A percentile compares a stretch with the other conserved stretches of the same genome.
phyloP scores from a whole-genome alignment of 805 yeast genomes.

The Pichia insulana region DNA sequence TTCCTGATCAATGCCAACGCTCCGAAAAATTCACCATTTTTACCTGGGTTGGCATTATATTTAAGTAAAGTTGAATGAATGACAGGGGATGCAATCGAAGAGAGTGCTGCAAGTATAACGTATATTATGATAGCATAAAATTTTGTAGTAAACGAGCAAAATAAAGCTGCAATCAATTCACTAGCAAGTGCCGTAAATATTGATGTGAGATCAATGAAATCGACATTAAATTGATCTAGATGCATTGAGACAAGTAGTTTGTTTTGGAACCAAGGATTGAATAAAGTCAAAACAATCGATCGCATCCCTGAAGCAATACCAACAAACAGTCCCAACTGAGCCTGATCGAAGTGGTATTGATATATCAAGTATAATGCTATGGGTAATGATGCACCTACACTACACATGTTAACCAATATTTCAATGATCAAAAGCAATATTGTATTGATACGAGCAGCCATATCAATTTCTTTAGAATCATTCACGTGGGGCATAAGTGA shows the following conservation, averaged over 20 bases:
- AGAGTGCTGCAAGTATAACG: conserved; percentile 35
- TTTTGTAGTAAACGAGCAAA: conserved; percentile 32
- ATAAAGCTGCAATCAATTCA: conserved; percentile 12
- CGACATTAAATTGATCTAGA: conserved; percentile 37
- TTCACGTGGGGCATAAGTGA: neutral
- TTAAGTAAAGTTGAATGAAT: conserved; percentile 52
- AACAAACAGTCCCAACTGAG: conserved; percentile 46
- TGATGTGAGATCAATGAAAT: conserved; percentile 28
- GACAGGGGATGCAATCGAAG: conserved; percentile 47
- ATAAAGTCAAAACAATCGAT: conserved; percentile 37
- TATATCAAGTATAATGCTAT: conserved; percentile 45
- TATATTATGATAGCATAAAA: conserved; percentile 27
- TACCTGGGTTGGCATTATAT: conserved; percentile 43
- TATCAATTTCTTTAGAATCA: conserved; percentile 13
- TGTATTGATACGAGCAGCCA: conserved; percentile 36
- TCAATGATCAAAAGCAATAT: conserved; percentile 43
- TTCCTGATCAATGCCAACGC: conserved; percentile 55
- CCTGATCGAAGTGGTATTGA: conserved; percentile 45
- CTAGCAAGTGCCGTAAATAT: conserved; percentile 7
- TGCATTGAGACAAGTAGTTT: conserved; percentile 23
- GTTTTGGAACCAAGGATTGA: neutral
- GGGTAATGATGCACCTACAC: conserved; percentile 34
- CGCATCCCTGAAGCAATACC: conserved; percentile 42
- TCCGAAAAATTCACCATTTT: conserved; percentile 67
- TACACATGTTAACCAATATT: conserved; percentile 31